Percentiles rank a stretch among this genome's conserved stretches.
Evolutionary conservation across 495 filamentous ascomycete species (phyloP).

Genomic region (Tuber melanosporum): DNA sequence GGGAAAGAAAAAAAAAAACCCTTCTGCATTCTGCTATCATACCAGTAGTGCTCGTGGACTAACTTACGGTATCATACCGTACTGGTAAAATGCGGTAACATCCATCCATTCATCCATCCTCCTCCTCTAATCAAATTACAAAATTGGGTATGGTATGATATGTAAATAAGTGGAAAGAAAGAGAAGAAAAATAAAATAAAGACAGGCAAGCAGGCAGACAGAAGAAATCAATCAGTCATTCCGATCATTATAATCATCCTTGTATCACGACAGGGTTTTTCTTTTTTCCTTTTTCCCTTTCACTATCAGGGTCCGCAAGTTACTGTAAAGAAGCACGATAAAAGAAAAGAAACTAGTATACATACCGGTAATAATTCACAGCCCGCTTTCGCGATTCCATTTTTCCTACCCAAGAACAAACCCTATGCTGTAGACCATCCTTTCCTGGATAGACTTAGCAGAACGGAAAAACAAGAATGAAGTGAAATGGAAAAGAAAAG

Average conservation of each 20-base stretch:
- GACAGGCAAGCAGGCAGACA: background rate
- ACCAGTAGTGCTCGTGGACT: background rate
- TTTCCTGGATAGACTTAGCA: constrained; percentile 11
- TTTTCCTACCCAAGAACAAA: constrained; percentile 35
- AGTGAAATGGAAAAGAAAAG: constrained; percentile 18
- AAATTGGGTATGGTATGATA: background rate
- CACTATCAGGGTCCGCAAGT: background rate
- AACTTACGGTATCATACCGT: background rate
- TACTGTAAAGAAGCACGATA: background rate
- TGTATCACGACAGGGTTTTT: background rate
- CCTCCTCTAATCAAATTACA: constrained; percentile 1
- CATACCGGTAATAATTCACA: constrained; percentile 17
- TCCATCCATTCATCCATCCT: background rate
- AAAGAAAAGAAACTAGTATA: constrained; percentile 37
- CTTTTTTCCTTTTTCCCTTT: background rate
- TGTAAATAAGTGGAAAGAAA: background rate
- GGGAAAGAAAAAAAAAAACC: background rate
- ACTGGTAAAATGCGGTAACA: background rate
- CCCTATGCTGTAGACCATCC: constrained; percentile 32
- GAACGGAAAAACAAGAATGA: constrained; percentile 26
- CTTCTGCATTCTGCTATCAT: background rate
- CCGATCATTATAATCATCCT: background rate
- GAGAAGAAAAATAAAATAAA: background rate
- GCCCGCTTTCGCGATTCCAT: constrained; percentile 30
- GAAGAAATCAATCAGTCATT: background rate